Evolutionary conservation across 495 filamentous ascomycete genomes (phyloP).

Genomic region (Podospora bellae-mahoneyi): DNA sequence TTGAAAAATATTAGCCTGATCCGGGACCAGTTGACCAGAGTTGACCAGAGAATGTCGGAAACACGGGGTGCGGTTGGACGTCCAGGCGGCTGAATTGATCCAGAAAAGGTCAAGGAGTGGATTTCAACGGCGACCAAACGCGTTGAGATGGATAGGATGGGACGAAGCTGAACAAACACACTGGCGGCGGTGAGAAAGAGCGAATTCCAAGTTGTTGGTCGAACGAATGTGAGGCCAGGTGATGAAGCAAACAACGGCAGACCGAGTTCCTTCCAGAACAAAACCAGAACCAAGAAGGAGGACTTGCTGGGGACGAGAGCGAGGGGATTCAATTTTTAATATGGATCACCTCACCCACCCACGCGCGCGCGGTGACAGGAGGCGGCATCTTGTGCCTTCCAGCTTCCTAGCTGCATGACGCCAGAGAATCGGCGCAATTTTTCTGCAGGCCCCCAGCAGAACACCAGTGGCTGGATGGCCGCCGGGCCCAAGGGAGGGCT

Average conservation of each 20-base stretch:
- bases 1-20: conserved; percentile 28
- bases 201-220: not conserved
- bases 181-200: not conserved
- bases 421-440: conserved; percentile 25
- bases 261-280: not conserved
- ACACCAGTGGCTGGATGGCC: conserved; percentile 4
- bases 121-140: conserved; percentile 15
- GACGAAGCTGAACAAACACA: not conserved
- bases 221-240: not conserved
- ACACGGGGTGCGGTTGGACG: conserved; percentile 9
- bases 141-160: not conserved
- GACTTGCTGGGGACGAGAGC: not conserved
- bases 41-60: conserved; percentile 1
- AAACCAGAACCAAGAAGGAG: not conserved
- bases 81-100: conserved; percentile 7
- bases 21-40: conserved; percentile 4
- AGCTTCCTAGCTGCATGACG: conserved; percentile 28
- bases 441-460: conserved; percentile 9
- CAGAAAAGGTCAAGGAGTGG: conserved; percentile 12
- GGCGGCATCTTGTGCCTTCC: conserved; percentile 16
- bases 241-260: conserved; percentile 3
- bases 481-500: not conserved
- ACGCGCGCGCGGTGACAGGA: conserved; percentile 6
- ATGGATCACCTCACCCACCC: not conserved
- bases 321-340: not conserved